Percentiles rank a stretch among this genome's conserved stretches.
phyloP scores from a whole-genome alignment of 176 grass and related monocot species.

The Zoysia pacifica region DNA sequence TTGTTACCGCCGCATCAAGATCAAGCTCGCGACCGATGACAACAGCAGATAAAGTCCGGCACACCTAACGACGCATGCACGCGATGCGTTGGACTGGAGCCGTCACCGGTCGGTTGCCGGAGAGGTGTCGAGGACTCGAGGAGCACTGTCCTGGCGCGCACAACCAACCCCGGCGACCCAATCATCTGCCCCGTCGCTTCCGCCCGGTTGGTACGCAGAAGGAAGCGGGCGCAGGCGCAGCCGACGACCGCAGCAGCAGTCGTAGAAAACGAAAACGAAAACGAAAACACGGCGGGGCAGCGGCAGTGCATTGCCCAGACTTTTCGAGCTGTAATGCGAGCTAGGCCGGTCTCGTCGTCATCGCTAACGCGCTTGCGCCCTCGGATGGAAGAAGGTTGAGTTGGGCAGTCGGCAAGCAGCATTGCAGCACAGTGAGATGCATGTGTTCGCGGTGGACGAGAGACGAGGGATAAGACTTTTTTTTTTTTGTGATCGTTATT shows the following conservation, averaged over 20 bases:
- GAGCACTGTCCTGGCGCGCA: slow-evolving; percentile 20
- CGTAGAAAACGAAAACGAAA: too few relatives aligned
- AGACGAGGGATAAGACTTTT: neutral
- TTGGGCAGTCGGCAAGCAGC: neutral
- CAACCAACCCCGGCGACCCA: slow-evolving; percentile 10
- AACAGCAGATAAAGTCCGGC: neutral
- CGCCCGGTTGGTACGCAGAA: slow-evolving; percentile 36
- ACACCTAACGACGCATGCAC: neutral
- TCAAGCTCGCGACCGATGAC: neutral
- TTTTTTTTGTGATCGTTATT: neutral
- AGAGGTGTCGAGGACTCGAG: slow-evolving; percentile 8
- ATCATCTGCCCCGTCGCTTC: neutral
- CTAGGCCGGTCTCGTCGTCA: slow-evolving; percentile 18
- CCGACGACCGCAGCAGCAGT: neutral
- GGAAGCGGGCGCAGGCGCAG: neutral
- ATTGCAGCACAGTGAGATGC: neutral
- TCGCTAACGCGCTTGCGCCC: slow-evolving; percentile 16
- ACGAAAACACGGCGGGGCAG: neutral
- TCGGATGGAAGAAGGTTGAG: neutral
- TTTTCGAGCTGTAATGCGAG: slow-evolving; percentile 51
- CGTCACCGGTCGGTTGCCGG: slow-evolving; percentile 23
- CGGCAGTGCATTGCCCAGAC: neutral
- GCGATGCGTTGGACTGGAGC: slow-evolving; percentile 15
- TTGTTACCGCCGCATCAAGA: neutral
- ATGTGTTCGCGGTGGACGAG: neutral